phyloP scores from a whole-genome alignment of 306 rosid genomes.

The Cercis canadensis region DNA sequence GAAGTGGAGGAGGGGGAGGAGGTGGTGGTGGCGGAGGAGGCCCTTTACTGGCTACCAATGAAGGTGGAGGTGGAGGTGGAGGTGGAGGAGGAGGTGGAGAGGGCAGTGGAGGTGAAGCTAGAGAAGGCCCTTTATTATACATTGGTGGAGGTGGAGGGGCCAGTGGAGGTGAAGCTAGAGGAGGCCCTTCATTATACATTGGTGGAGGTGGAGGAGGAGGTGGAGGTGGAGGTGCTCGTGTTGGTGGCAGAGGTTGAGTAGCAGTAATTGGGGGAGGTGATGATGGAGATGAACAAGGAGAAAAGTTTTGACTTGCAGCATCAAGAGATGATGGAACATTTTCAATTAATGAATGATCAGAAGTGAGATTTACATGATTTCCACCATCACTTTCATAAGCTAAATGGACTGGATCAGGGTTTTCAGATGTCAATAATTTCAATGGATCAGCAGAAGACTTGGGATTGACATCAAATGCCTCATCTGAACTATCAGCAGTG shows the following conservation, averaged over 20 bases:
- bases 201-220: constrained; percentile 19
- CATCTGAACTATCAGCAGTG: constrained; percentile 94
- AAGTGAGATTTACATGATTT: constrained; percentile 40
- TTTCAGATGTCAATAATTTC: constrained; percentile 49
- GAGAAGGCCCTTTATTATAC: not conserved
- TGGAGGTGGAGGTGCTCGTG: constrained; percentile 20
- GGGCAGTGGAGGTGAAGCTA: not conserved
- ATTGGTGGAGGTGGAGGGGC: not conserved
- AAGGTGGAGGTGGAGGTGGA: not conserved
- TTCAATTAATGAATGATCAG: constrained; percentile 45
- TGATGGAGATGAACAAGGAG: constrained; percentile 49
- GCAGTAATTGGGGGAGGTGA: constrained; percentile 24
- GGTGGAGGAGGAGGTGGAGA: not conserved
- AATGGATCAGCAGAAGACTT: constrained; percentile 57
- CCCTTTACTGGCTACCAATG: not conserved
- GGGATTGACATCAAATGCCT: constrained; percentile 72
- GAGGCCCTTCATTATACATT: no score
- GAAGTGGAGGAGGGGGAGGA: not conserved
- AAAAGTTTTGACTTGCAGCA: constrained; percentile 43
- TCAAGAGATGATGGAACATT: constrained; percentile 39
- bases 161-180: no score
- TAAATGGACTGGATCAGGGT: constrained; percentile 50
- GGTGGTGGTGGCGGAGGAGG: not conserved
- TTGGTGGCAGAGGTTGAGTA: constrained; percentile 15
- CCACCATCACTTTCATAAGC: constrained; percentile 52